Base-by-base conservation (phyloP, 225 moss, liverwort and hornwort genomes). In the Sphagnum contortum region DNA sequence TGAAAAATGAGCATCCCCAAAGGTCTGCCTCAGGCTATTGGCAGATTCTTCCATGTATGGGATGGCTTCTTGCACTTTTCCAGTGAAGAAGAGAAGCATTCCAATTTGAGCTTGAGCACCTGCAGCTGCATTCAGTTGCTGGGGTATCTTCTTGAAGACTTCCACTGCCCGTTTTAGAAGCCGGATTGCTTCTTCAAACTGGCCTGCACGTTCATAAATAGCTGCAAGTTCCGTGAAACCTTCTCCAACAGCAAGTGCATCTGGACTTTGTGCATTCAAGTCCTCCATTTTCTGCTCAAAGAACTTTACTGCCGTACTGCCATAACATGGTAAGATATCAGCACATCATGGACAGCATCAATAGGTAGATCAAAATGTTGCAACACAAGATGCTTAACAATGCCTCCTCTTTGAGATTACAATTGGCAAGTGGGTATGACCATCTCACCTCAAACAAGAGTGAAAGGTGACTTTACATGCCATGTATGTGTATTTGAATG, bases 101-200 rank as follows among this genome's bases (percentile, higher is more conserved):
- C 96, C 96, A 50, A 96, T 90, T 74, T 96, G 96, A 66, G 96
- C 96, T 81, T 92, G 90, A 44, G 92, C 82, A 76, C 94, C 94
- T 61, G 90, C 92, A 60, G 84, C 76, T 46, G 96, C 87, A 65
- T 92, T 90, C 68, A 85, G 64, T 62, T 96, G 96, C 62, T 88
- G 70, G 3, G 96, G 92, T 74, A 96, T 75, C 29, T 73, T 77
- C 64, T 88, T 73, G 64, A 88, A 96, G 50, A 92, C 75, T 57
- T 79, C 68, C 63, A 92, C 83, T 48, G 87, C 90, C 52, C 73
- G 79, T 64, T 75, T 80, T 48, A 92, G 69, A 72, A 90, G 82
- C 62, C 71, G 81, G 57, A 96, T 83, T 13, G 96, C 85, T 73
- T 76, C 83, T 47, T 86, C 79, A 12, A 85, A 81, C 67, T 83